A percentile compares a stretch with the other conserved stretches of the same genome.
These are phyloP conservation scores for Gregarina niphandrodes DNA, from an alignment of 169 alveolate species.

Conservation along the genomic window DNA sequence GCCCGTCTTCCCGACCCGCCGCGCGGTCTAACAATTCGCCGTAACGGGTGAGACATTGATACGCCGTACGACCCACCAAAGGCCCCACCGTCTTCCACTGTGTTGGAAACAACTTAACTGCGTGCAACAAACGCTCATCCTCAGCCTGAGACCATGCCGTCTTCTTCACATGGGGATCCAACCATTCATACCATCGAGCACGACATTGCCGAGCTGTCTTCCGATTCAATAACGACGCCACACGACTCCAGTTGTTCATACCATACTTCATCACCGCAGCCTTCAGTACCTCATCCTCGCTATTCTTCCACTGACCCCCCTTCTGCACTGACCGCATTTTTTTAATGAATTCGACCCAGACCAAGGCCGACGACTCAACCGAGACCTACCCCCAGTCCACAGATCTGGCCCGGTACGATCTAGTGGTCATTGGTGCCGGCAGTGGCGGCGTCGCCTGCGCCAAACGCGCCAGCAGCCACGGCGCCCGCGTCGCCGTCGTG, in stretches of 20 bases:
- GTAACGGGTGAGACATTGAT: slow-evolving; percentile 93
- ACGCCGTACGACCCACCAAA: slow-evolving; percentile 93
- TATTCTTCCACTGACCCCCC: slow-evolving; percentile 99
- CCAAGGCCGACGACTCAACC: no score
- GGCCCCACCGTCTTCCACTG: slow-evolving; percentile 99
- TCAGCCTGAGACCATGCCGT: slow-evolving; percentile 94
- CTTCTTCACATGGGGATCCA: slow-evolving; percentile 83
- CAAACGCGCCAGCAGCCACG: slow-evolving; percentile 20
- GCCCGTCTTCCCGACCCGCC: slow-evolving; percentile 52
- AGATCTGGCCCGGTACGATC: slow-evolving; percentile 4
- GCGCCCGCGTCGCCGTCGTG: slow-evolving; percentile 48
- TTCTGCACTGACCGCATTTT: slow-evolving; percentile 78
- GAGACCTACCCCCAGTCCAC: no score
- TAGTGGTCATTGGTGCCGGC: slow-evolving; percentile 24
- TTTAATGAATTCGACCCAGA: no score
- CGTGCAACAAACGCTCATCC: slow-evolving; percentile 89
- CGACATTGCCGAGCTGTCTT: slow-evolving; percentile 97
- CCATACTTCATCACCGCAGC: slow-evolving; percentile 99
- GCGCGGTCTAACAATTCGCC: slow-evolving; percentile 90
- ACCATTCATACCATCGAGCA: slow-evolving; percentile 85
- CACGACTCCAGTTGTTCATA: slow-evolving; percentile 95
- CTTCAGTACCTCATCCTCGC: slow-evolving; percentile 98
- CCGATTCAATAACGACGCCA: slow-evolving; percentile 84
- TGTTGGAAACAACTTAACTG: slow-evolving; percentile 93
- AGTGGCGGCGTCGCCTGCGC: slow-evolving; percentile 27